These are phyloP conservation scores for Geosmithia flava DNA, from an alignment of 2,329 filamentous ascomycete genomes.

Conservation along the genomic window DNA sequence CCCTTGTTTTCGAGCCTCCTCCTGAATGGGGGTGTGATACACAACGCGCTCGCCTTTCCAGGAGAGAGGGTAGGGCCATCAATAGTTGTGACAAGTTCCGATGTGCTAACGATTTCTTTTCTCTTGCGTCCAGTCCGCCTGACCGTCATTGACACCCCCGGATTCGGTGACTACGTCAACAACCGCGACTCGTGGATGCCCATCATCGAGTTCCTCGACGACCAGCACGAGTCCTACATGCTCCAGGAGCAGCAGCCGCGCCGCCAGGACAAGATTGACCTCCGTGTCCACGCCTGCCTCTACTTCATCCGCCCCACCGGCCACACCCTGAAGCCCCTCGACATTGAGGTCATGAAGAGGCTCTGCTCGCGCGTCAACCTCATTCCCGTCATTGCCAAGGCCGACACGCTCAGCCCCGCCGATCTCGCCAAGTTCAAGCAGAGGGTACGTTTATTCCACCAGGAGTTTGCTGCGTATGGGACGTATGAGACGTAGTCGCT, in stretches of 20 bases:
- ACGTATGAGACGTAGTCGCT: no score
- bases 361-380: slow-evolving; percentile 96
- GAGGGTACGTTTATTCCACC: slow-evolving; percentile 43
- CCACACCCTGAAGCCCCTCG: slow-evolving; percentile 94
- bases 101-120: slow-evolving; percentile 2
- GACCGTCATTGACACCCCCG: slow-evolving; percentile 97
- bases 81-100: not conserved
- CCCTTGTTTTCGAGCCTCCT: not conserved
- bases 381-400: slow-evolving; percentile 97
- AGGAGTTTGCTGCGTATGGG: not conserved
- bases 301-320: slow-evolving; percentile 99
- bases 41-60: not conserved
- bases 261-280: slow-evolving; percentile 96
- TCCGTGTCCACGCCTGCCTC: slow-evolving; percentile 94
- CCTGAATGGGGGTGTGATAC: not conserved
- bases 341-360: slow-evolving; percentile 99
- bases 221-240: slow-evolving; percentile 99
- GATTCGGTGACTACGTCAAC: slow-evolving; percentile 99
- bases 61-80: no score
- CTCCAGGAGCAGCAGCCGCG: slow-evolving; percentile 98
- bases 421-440: slow-evolving; percentile 93
- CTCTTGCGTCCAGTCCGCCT: slow-evolving; percentile 60
- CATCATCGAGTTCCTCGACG: slow-evolving; percentile 99
- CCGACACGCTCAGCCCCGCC: slow-evolving; percentile 86
- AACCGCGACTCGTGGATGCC: slow-evolving; percentile 99